Percentiles rank a stretch among this genome's conserved stretches.
Evolutionary conservation across 23 red algal species (phyloP).

Genomic region (Chondrus crispus): DNA sequence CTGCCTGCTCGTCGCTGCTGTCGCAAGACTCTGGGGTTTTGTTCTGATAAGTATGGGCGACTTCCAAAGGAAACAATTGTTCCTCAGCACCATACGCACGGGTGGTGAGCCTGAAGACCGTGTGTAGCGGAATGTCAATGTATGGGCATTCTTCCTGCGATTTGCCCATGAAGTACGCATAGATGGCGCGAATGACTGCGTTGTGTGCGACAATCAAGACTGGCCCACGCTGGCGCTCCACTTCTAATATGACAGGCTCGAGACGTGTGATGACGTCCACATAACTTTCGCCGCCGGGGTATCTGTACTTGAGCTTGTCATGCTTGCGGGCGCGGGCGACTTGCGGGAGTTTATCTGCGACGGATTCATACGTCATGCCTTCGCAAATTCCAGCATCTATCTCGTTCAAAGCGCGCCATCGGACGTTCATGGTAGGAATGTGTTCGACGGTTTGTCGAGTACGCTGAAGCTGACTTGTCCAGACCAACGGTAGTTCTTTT

Average conservation of each 20-base stretch:
- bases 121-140: conserved; percentile 95
- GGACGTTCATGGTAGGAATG: conserved; percentile 89
- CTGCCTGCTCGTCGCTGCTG: conserved; percentile 52
- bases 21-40: conserved; percentile 69
- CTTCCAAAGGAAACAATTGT: conserved; percentile 57
- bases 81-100: conserved; percentile 75
- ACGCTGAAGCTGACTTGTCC: conserved; percentile 91
- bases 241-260: conserved; percentile 95
- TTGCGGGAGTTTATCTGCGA: conserved; percentile 72
- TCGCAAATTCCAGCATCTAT: conserved; percentile 99
- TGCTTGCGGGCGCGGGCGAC: conserved; percentile 66
- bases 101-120: conserved; percentile 82
- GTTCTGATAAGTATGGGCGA: conserved; percentile 68
- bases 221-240: conserved; percentile 86
- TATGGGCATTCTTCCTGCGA: conserved; percentile 81
- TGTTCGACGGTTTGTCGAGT: conserved; percentile 88
- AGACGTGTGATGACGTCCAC: conserved; percentile 91
- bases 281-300: conserved; percentile 95
- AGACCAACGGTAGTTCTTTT: conserved; percentile 76
- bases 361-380: conserved; percentile 90
- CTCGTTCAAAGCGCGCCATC: conserved; percentile 97
- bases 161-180: conserved; percentile 84
- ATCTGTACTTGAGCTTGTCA: conserved; percentile 95
- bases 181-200: conserved; percentile 98
- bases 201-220: conserved; percentile 99